A percentile compares a stretch with the other conserved stretches of the same genome.
Evolutionary conservation across 1,284 basidiomycete species (phyloP).

Genomic region (Rhodotorula sp.): DNA sequence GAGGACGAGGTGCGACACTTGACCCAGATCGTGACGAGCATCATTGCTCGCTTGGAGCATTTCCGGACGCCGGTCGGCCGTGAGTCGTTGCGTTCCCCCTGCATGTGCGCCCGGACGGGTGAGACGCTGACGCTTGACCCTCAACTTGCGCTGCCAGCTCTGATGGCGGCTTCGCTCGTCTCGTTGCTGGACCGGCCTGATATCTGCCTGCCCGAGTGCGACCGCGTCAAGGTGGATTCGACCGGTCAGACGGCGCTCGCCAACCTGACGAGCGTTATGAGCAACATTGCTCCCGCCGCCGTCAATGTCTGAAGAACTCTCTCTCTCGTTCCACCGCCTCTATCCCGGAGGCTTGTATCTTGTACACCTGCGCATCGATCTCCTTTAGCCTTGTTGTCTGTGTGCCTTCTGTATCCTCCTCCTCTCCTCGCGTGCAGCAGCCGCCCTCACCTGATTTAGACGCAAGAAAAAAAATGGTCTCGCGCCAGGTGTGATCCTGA

Average conservation of each 20-base stretch:
- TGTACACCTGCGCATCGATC: too few relatives aligned
- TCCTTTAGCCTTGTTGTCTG: too few relatives aligned
- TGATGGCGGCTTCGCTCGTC: neutral
- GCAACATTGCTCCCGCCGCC: neutral
- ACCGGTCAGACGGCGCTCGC: slow-evolving; percentile 1
- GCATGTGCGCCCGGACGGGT: neutral
- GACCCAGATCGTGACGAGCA: slow-evolving; percentile 1
- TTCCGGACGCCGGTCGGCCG: slow-evolving; percentile 15
- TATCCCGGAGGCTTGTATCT: too few relatives aligned
- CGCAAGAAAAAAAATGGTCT: too few relatives aligned
- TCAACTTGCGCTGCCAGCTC: neutral
- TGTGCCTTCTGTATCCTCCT: too few relatives aligned
- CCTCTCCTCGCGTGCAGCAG: too few relatives aligned
- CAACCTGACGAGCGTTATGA: neutral
- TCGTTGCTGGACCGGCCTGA: slow-evolving; percentile 4
- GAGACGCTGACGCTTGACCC: neutral
- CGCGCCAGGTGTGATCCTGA: too few relatives aligned
- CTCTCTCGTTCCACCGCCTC: too few relatives aligned
- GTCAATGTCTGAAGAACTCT: neutral
- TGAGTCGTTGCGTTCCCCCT: neutral
- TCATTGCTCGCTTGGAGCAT: slow-evolving; percentile 10
- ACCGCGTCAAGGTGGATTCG: neutral
- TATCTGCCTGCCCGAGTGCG: slow-evolving; percentile 3
- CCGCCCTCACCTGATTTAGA: too few relatives aligned
- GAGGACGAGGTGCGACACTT: slow-evolving; percentile 5